Evolutionary conservation across 257 asterid species (phyloP), one percentile per base, ranked within the genome.

Genomic region (Solanum chiquidenum): DNA sequence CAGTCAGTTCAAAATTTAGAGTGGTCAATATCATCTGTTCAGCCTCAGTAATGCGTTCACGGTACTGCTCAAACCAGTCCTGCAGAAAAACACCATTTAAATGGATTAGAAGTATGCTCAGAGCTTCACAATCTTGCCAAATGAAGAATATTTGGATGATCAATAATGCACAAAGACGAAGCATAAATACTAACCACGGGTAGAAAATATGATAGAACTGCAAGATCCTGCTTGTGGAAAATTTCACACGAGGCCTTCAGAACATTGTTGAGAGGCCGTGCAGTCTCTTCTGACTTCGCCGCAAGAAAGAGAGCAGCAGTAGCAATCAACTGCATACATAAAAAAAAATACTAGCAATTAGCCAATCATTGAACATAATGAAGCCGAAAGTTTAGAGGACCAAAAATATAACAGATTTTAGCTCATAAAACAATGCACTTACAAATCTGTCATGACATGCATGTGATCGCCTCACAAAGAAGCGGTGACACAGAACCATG

Each of bases 31-130:
- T 89, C 98, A 95, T 89, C 86, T 95, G 98, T 90, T 97, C 99
- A 60, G 98, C 99, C 91, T 94, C 99, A 55, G 86, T 92, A 55
- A 96, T 91, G 88, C 96, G 94, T 82, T 96, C 98, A 9, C 99
- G 98, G 91, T 95, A 97, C 89, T 94, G 94, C 90, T 96, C 99
- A 90, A 96, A 94, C 99, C 99, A 97, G 91, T 91, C 98, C 99
- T 97, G 94, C 62, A 87, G 66, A 42, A 23, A 87, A 91, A 62
- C 85, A 91, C 7, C 80, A 89, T 83, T 86, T 49, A 88, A 10
- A 85, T 21, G 73, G 86, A 79, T 46, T 44, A 58, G 52, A 71
- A 46, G 76, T 44, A 52, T 1, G 40, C 4, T 33, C 7, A 68
- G 13, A 88, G n/a, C 5, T 52, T 12, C 52, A 52, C 49, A 73